These are phyloP conservation scores for Podospora comata DNA, from an alignment of 495 filamentous ascomycete genomes.

Conservation along the genomic window DNA sequence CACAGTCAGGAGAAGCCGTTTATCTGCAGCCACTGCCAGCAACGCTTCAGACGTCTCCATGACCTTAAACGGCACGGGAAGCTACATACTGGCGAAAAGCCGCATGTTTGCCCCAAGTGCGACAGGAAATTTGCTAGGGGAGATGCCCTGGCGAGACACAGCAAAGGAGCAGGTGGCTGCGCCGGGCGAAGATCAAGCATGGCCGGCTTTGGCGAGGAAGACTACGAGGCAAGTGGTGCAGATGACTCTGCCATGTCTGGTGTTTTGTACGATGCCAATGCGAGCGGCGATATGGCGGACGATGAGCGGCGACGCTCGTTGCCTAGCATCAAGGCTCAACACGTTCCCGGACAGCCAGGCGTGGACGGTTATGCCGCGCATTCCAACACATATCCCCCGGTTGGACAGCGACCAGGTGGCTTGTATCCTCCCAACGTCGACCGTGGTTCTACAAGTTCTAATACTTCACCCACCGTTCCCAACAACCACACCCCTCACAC, in stretches of 20 bases:
- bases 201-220: slow-evolving; percentile 79
- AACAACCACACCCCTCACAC: slow-evolving; percentile 47
- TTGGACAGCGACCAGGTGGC: slow-evolving; percentile 50
- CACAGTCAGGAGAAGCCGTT: slow-evolving; percentile 99
- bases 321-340: slow-evolving; percentile 71
- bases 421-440: slow-evolving; percentile 61
- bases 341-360: slow-evolving; percentile 52
- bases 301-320: slow-evolving; percentile 53
- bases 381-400: slow-evolving; percentile 74
- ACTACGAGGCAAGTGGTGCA: slow-evolving; percentile 58
- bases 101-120: slow-evolving; percentile 91
- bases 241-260: slow-evolving; percentile 77
- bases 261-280: slow-evolving; percentile 63
- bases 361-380: slow-evolving; percentile 43
- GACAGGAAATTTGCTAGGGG: slow-evolving; percentile 91
- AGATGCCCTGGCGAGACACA: slow-evolving; percentile 90
- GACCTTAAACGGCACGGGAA: slow-evolving; percentile 96
- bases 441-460: slow-evolving; percentile 51
- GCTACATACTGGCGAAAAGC: slow-evolving; percentile 93
- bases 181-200: slow-evolving; percentile 85
- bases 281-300: slow-evolving; percentile 47
- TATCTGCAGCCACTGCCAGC: slow-evolving; percentile 81
- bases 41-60: slow-evolving; percentile 87
- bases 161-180: slow-evolving; percentile 93
- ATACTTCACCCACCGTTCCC: slow-evolving; percentile 45